Base-by-base conservation (phyloP, 805 yeast species). In the Monosporozyma siamensis region DNA sequence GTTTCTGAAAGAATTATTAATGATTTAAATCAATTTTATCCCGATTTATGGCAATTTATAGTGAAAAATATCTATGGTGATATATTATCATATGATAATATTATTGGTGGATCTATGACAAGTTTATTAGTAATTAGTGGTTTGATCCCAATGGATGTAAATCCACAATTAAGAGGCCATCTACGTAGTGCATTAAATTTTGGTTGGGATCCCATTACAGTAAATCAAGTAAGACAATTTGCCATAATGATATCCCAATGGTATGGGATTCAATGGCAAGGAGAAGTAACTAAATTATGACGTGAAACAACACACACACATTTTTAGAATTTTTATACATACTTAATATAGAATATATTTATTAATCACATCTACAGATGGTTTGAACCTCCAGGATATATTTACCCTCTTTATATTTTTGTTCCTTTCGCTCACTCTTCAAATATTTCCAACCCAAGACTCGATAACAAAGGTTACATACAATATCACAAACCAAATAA, bases 121-220 rank as follows among this genome's bases (percentile, higher is more conserved):
- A 77, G 89, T 17, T 56, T 85, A 46, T 79, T 85, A 30, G 76
- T 88, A 2, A 73, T 88, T 15, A 79, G 90, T 1, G 72, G 88
- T 46, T 68, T 88, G 50, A 77, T 88, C 11, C 95, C 96, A 0
- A 95, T 84, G 58, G 94, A 87, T 59, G 95, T 87, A n/a, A 85
- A 82, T 51, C 95, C 95, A 0, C 95, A 88, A 53, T 68, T 88
- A 51, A 85, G 85, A 62, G 96, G 96, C 0, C 96, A 88, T 56
- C 67, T 88, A 47, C 75, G 72, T 57, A 95, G 95, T 0, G 95
- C 95, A 0, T 47, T 78, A 39, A 86, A 85, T 53, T 72, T 77
- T 21, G 95, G 95, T 0, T 81, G 82, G 8, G 66, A 81, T 6
- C 53, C 56, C 17, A 81, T 77, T 37, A 81, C 80, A 46, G 66